These are phyloP conservation scores for Stylosanthes scabra DNA, from an alignment of 331 rosid genomes.

Conservation along the genomic window DNA sequence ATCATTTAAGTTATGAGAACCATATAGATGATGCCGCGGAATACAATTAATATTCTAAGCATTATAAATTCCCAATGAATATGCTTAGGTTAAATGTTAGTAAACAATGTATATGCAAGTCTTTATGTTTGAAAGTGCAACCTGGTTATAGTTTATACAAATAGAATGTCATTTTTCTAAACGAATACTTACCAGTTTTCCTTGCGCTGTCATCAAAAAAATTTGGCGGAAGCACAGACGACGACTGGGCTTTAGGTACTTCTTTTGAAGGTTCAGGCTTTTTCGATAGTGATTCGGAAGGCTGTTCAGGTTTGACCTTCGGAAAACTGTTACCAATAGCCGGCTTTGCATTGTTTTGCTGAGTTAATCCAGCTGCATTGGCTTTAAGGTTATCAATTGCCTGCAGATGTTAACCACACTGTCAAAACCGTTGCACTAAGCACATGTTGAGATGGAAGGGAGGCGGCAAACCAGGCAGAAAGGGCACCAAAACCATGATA, in stretches of 20 bases:
- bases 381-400: conserved; percentile 76
- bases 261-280: conserved; percentile 46
- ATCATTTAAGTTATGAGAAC: conserved; percentile 10
- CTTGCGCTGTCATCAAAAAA: conserved; percentile 67
- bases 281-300: conserved; percentile 42
- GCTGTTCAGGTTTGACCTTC: conserved; percentile 48
- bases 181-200: conserved; percentile 54
- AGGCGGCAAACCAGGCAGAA: conserved; percentile 23
- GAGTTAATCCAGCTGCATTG: conserved; percentile 60
- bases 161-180: conserved; percentile 20
- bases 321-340: conserved; percentile 44
- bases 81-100: not conserved
- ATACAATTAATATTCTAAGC: not conserved
- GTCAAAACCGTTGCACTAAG: conserved; percentile 30
- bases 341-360: conserved; percentile 52
- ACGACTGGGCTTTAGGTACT: conserved; percentile 49
- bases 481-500: conserved; percentile 32
- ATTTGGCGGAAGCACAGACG: conserved; percentile 77
- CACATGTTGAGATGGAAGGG: not conserved
- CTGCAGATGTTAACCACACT: conserved; percentile 50
- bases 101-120: conserved; percentile 23
- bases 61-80: conserved; percentile 19
- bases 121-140: not conserved
- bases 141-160: not conserved
- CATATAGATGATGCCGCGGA: not conserved